Conservation (phyloP, 768 basidiomycete genomes). For the Kwoniella heveanensis region DNA sequence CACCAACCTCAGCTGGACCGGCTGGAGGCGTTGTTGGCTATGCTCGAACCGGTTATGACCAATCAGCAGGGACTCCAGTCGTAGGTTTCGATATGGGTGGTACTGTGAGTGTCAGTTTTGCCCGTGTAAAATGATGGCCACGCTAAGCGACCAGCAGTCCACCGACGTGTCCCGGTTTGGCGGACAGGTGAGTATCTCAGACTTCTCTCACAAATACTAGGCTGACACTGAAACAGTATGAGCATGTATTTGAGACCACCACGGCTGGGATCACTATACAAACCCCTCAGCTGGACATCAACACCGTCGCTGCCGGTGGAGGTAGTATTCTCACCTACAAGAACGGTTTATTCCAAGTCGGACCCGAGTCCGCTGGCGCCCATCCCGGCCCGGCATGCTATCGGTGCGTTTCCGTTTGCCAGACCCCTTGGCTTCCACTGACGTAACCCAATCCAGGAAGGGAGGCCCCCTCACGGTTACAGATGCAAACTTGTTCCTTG, state of each 20-base stretch:
- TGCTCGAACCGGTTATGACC: slow-evolving; percentile 84
- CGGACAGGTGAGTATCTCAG: too few species aligned
- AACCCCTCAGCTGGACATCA: slow-evolving; percentile 49
- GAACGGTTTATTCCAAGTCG: slow-evolving; percentile 88
- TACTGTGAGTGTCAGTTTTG: slow-evolving; percentile 61
- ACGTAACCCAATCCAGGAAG: too few species aligned
- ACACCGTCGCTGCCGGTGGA: slow-evolving; percentile 69
- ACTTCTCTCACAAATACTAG: too few species aligned
- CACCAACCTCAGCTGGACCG: slow-evolving; percentile 76
- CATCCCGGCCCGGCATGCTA: slow-evolving; percentile 78
- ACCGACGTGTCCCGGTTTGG: slow-evolving; percentile 82
- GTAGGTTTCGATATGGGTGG: slow-evolving; percentile 72
- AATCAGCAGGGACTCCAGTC: slow-evolving; percentile 69
- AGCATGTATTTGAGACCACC: slow-evolving; percentile 64
- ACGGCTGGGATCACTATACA: slow-evolving; percentile 42
- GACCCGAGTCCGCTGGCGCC: slow-evolving; percentile 90
- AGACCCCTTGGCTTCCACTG: too few species aligned
- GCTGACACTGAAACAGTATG: too few species aligned
- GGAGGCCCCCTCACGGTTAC: slow-evolving; percentile 70
- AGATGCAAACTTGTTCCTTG: slow-evolving; percentile 49
- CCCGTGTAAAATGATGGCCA: neutral
- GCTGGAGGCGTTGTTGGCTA: slow-evolving; percentile 97
- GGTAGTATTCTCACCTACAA: slow-evolving; percentile 85
- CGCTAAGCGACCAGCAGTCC: slow-evolving; percentile 7
- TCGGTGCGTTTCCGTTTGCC: too few species aligned